Conservation (phyloP, 139 green algal genomes). For the Mesotaenium endlicherianum region DNA sequence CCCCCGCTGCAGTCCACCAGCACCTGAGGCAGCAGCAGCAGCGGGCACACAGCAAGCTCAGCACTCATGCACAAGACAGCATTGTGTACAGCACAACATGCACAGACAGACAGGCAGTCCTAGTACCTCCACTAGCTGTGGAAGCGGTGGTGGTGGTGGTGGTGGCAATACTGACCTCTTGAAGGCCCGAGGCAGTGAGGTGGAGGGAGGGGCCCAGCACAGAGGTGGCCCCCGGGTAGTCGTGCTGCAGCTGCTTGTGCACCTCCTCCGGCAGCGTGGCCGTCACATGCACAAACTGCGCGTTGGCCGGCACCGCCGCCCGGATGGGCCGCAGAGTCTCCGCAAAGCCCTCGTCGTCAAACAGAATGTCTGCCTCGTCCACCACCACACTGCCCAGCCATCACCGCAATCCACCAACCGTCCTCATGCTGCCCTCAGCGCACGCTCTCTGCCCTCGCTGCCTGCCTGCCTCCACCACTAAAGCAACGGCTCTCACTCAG, state of each 20-base stretch:
- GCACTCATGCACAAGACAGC: no score
- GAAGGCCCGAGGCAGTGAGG: constrained; percentile 30
- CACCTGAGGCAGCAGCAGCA: constrained; percentile 69
- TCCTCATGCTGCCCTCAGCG: not conserved
- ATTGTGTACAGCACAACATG: no score
- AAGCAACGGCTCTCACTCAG: no score
- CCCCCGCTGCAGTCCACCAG: constrained; percentile 93
- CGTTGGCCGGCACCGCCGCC: not conserved
- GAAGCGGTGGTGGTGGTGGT: not conserved
- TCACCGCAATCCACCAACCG: no score
- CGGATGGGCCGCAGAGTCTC: constrained; percentile 14
- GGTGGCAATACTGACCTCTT: constrained; percentile 28
- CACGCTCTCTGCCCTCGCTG: not conserved
- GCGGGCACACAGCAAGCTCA: no score
- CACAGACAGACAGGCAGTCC: not conserved
- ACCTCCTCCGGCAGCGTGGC: constrained; percentile 38
- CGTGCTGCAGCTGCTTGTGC: constrained; percentile 14
- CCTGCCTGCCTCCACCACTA: not conserved
- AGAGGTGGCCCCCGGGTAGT: constrained; percentile 21
- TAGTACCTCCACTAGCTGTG: not conserved
- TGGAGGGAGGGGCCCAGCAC: constrained; percentile 41
- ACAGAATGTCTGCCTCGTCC: constrained; percentile 97
- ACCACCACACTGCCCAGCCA: constrained; percentile 66
- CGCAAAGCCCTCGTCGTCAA: constrained; percentile 64
- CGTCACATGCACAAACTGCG: constrained; percentile 42